phyloP scores from a whole-genome alignment of 2,329 filamentous ascomycete species.

The Penicillium nordicum region DNA sequence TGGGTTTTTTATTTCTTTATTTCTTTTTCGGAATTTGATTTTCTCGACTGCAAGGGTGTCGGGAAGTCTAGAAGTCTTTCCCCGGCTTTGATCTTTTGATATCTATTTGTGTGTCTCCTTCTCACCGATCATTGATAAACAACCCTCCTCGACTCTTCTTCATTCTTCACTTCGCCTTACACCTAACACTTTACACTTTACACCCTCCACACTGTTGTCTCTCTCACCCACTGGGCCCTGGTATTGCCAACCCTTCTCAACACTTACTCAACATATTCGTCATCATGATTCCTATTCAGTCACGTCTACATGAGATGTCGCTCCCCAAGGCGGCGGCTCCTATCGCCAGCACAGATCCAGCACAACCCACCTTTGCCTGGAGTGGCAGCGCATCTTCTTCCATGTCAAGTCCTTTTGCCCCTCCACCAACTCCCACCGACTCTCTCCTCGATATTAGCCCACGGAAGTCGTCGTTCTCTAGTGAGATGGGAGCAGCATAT shows the following conservation, averaged over 20 bases:
- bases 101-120: conserved; percentile 4
- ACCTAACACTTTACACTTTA: neutral
- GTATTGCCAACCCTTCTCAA: neutral
- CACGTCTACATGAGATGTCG: conserved; percentile 21
- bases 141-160: conserved; percentile 5
- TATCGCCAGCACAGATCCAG: conserved; percentile 23
- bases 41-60: conserved; percentile 24
- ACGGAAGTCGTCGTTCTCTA: conserved; percentile 43
- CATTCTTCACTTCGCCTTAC: conserved; percentile 1
- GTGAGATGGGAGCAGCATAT: conserved; percentile 39
- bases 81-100: conserved; percentile 23
- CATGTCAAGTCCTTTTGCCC: conserved; percentile 35
- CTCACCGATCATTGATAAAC: conserved; percentile 22
- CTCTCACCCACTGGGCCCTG: conserved; percentile 5
- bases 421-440: conserved; percentile 39
- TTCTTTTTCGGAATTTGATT: conserved; percentile 2
- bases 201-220: neutral
- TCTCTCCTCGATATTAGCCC: conserved; percentile 41
- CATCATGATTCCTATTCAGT: conserved; percentile 25
- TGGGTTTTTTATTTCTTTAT: neutral
- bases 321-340: conserved; percentile 21
- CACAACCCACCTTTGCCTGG: conserved; percentile 22
- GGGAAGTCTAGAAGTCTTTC: conserved; percentile 27
- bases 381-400: conserved; percentile 29
- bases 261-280: neutral